Percentiles rank a stretch among this genome's conserved stretches.
Conservation (phyloP, 2,329 filamentous ascomycete species). For the Botrytis tulipae region DNA sequence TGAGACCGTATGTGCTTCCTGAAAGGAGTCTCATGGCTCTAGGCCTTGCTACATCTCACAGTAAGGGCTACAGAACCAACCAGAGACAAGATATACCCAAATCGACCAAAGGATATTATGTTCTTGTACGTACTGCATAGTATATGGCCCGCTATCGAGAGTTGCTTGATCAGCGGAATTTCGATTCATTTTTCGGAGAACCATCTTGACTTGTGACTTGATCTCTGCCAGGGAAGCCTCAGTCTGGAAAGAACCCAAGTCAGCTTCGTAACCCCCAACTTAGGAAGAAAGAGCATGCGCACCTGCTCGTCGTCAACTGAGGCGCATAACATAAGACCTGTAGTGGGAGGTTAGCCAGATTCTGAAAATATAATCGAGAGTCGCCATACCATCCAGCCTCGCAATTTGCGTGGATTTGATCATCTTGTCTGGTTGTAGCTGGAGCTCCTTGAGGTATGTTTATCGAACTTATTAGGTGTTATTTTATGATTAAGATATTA, state of each 20-base stretch:
- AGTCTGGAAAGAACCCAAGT: slow-evolving; percentile 45
- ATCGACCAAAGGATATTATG: neutral
- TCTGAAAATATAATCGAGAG: neutral
- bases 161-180: slow-evolving; percentile 88
- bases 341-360: slow-evolving; percentile 20
- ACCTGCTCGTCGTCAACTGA: slow-evolving; percentile 89
- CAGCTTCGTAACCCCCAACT: slow-evolving; percentile 12
- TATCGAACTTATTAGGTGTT: neutral
- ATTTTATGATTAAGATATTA: neutral
- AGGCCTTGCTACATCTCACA: neutral
- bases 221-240: slow-evolving; percentile 79
- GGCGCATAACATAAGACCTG: slow-evolving; percentile 91
- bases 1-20: neutral
- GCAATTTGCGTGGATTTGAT: slow-evolving; percentile 93
- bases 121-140: slow-evolving; percentile 70
- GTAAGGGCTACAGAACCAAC: neutral
- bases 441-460: slow-evolving; percentile 7
- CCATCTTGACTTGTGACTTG: slow-evolving; percentile 86
- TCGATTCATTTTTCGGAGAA: slow-evolving; percentile 83
- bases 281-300: slow-evolving; percentile 30
- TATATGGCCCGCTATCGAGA: slow-evolving; percentile 82
- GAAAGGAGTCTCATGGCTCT: neutral
- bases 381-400: slow-evolving; percentile 75
- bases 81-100: neutral
- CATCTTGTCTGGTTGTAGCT: slow-evolving; percentile 41